Percentiles rank a stretch among this genome's conserved stretches.
These are phyloP conservation scores for Caloboletus inedulis DNA, from an alignment of 1,284 basidiomycete species.

Conservation along the genomic window DNA sequence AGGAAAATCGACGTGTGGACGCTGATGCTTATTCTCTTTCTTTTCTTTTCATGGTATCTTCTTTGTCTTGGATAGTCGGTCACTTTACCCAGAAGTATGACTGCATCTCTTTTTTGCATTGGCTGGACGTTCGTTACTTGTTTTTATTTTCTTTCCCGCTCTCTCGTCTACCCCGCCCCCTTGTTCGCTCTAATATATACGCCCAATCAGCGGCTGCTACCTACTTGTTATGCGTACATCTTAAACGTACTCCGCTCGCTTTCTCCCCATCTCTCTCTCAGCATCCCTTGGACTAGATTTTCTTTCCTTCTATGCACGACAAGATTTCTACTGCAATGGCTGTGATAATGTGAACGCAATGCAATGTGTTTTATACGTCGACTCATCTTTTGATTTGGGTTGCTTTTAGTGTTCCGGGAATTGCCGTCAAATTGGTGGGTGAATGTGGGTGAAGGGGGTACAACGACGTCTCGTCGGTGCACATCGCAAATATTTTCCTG, in stretches of 20 bases:
- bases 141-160: not conserved
- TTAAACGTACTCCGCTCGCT: not conserved
- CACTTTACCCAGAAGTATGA: not conserved
- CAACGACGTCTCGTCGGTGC: too few species aligned
- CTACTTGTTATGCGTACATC: not conserved
- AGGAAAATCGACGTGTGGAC: conserved; percentile 14
- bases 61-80: conserved; percentile 5
- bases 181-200: not conserved
- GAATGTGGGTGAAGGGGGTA: too few species aligned
- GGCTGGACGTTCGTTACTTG: conserved; percentile 8
- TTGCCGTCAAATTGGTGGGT: too few species aligned
- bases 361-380: conserved; percentile 3
- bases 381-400: too few species aligned
- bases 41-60: not conserved
- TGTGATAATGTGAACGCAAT: conserved; percentile 12
- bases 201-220: conserved; percentile 1
- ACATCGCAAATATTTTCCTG: too few species aligned
- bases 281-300: conserved; percentile 16
- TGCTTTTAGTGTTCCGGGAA: too few species aligned
- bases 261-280: not conserved
- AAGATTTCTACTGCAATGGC: not conserved
- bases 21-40: conserved; percentile 7
- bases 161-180: not conserved
- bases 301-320: not conserved
- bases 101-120: not conserved